A percentile compares a stretch with the other conserved stretches of the same genome.
These are phyloP conservation scores for Boletus sensibilis DNA, from an alignment of 768 basidiomycete species.

Conservation along the genomic window DNA sequence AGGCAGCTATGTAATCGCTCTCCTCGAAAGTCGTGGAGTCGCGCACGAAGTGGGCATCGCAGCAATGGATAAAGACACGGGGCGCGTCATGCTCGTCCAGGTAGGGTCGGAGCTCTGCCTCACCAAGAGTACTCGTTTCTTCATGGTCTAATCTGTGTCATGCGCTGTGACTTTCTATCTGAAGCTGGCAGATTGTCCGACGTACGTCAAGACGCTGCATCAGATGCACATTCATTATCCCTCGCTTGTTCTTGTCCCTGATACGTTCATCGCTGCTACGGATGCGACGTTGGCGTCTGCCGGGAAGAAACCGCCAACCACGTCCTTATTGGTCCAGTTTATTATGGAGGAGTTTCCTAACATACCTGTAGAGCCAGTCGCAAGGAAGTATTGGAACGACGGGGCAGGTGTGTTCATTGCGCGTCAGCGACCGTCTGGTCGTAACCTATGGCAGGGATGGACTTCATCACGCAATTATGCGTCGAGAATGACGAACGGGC, in stretches of 20 bases:
- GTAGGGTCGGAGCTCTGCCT: slow-evolving; percentile 36
- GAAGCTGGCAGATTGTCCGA: slow-evolving; percentile 82
- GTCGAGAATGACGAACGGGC: slow-evolving; percentile 81
- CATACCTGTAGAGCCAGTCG: slow-evolving; percentile 64
- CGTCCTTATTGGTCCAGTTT: slow-evolving; percentile 68
- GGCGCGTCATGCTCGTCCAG: slow-evolving; percentile 74
- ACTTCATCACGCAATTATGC: slow-evolving; percentile 75
- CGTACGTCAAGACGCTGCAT: slow-evolving; percentile 85
- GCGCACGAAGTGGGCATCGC: slow-evolving; percentile 87
- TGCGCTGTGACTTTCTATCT: neutral
- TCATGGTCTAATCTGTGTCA: neutral
- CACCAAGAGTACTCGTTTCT: neutral
- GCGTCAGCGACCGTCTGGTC: neutral
- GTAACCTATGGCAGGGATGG: slow-evolving; percentile 51
- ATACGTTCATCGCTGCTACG: slow-evolving; percentile 68
- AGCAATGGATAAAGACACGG: slow-evolving; percentile 78
- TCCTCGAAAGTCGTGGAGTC: slow-evolving; percentile 76
- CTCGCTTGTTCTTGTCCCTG: slow-evolving; percentile 71
- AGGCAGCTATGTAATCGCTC: slow-evolving; percentile 60
- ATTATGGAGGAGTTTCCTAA: slow-evolving; percentile 73
- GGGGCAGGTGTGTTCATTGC: slow-evolving; percentile 50
- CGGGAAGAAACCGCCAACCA: slow-evolving; percentile 43
- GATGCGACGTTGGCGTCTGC: slow-evolving; percentile 47
- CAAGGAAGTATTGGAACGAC: slow-evolving; percentile 85
- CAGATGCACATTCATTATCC: slow-evolving; percentile 81